Evolutionary conservation across 2,329 filamentous ascomycete genomes (phyloP), one percentile per base, ranked within the genome.

Genomic region (Nemania diffusa): DNA sequence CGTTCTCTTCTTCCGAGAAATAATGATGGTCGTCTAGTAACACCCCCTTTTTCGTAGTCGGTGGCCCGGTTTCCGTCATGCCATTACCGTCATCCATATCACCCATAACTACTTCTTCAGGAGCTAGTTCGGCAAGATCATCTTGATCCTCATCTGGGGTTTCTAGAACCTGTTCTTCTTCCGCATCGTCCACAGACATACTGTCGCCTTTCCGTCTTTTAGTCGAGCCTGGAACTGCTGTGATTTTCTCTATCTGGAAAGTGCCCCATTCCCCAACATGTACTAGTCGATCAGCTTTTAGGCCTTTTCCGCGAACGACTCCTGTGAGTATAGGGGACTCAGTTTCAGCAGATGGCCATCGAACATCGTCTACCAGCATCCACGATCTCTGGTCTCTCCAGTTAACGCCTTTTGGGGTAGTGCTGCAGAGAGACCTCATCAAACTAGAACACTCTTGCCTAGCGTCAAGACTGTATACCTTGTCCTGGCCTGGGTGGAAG

Each of bases 21-120:
- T 99, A 99, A 78, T 98, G 95, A 78, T 99, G 95, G 72, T 98
- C 95, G 73, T 99, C 96, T 9, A 99, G 85, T 46, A 99, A 83
- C 0, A 99, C 96, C 71, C 95, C 96, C 81, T 95, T 97, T 76
- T 90, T 90, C 50, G 85, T 84, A 1, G 83, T 82, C 68, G 83
- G 77, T 73, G 84, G 64, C 81, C 81, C 76, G 78, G 84, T 79
- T 13, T 77, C 67, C 67, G 59, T 67, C 17, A 26, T 46, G 5
- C 50, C 67, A 37, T 65, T 82, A 3, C 82, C 57, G n/a, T 57
- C 75, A 13, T 78, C 81, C 8, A 75, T 80, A 24, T 84, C 78
- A 32, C 77, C 79, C 93, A 97, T 96, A 65, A 88, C 84, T 2
- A 90, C 87, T 74, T 95, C 93, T 77, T 98, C 95, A 0, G 94